phyloP scores from a whole-genome alignment of 2,329 filamentous ascomycete species.

The Fusarium denticulatum region DNA sequence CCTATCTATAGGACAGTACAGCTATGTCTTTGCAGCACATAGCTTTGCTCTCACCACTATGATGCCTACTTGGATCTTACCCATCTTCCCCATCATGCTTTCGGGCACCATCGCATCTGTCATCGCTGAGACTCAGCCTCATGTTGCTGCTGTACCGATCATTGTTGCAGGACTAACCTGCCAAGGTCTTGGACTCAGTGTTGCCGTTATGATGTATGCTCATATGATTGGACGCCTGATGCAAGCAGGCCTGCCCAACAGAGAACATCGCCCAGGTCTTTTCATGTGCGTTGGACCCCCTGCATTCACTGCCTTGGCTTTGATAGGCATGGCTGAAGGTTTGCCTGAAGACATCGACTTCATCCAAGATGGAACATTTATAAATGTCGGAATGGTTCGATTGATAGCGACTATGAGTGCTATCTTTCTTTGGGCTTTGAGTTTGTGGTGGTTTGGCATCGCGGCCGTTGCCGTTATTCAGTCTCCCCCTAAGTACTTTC shows the following conservation, averaged over 20 bases:
- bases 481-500: conserved; percentile 59
- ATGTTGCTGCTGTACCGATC: conserved; percentile 67
- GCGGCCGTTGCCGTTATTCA: conserved; percentile 47
- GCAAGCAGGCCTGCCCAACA: conserved; percentile 67
- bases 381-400: conserved; percentile 56
- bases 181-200: conserved; percentile 74
- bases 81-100: conserved; percentile 80
- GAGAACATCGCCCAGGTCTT: conserved; percentile 72
- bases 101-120: conserved; percentile 75
- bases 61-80: conserved; percentile 79
- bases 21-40: conserved; percentile 69
- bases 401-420: conserved; percentile 58
- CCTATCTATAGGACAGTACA: conserved; percentile 73
- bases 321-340: conserved; percentile 70
- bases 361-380: conserved; percentile 49
- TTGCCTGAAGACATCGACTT: conserved; percentile 56
- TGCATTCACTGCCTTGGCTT: conserved; percentile 74
- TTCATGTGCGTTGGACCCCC: conserved; percentile 80
- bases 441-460: conserved; percentile 65
- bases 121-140: conserved; percentile 69
- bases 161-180: conserved; percentile 72
- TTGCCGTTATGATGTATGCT: conserved; percentile 76
- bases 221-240: conserved; percentile 76
- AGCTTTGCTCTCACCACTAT: conserved; percentile 70
- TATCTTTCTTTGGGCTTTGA: conserved; percentile 73